These are phyloP conservation scores for Tillandsia fasciculata DNA, from an alignment of 176 grass and related monocot species.

Conservation along the genomic window DNA sequence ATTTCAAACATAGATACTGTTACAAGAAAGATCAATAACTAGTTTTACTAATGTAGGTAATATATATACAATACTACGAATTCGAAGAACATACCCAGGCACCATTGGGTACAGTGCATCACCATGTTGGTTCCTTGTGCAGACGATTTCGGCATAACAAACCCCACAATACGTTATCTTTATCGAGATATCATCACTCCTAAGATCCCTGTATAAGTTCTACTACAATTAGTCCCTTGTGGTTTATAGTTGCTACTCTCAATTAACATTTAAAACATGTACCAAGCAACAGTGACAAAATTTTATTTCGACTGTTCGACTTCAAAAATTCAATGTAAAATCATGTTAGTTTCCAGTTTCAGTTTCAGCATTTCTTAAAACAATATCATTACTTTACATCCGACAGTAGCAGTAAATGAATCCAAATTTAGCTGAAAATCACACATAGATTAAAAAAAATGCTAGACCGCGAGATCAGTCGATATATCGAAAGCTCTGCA, in stretches of 20 bases:
- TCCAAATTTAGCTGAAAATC: too few relatives aligned
- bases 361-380: too few relatives aligned
- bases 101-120: constrained; percentile 56
- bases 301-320: too few relatives aligned
- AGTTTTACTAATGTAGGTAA: too few relatives aligned
- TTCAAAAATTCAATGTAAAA: too few relatives aligned
- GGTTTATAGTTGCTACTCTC: neutral
- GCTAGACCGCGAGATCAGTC: too few relatives aligned
- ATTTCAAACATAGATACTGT: neutral
- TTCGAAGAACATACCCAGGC: constrained; percentile 39
- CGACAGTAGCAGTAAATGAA: too few relatives aligned
- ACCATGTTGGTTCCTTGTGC: constrained; percentile 36
- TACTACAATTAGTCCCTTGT: neutral
- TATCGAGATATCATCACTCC: constrained; percentile 45
- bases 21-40: neutral
- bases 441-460: too few relatives aligned
- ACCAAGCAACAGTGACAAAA: neutral
- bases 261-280: neutral
- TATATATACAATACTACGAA: neutral
- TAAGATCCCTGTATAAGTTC: constrained; percentile 16
- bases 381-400: too few relatives aligned
- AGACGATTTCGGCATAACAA: constrained; percentile 57
- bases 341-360: too few relatives aligned
- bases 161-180: constrained; percentile 68
- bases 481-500: too few relatives aligned